These are phyloP conservation scores for Hypoxylon intermedium DNA, from an alignment of 495 filamentous ascomycete genomes.

Conservation along the genomic window DNA sequence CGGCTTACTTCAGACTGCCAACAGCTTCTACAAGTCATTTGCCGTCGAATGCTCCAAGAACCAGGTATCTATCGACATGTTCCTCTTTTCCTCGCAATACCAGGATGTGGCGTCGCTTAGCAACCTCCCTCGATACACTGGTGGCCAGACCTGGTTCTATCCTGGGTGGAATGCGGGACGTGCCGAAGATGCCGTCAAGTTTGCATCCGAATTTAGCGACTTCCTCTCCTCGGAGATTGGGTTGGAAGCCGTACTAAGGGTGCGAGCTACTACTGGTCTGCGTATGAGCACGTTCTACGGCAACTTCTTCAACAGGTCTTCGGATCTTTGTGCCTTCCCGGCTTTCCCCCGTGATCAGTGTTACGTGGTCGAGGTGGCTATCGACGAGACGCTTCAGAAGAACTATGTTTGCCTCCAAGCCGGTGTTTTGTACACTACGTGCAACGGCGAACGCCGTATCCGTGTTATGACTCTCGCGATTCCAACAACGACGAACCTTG, in stretches of 20 bases:
- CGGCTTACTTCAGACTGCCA: slow-evolving; percentile 84
- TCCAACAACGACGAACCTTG: slow-evolving; percentile 87
- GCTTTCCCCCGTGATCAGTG: slow-evolving; percentile 96
- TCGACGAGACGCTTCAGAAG: slow-evolving; percentile 93
- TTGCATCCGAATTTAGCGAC: slow-evolving; percentile 94
- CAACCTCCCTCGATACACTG: slow-evolving; percentile 93
- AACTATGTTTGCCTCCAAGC: slow-evolving; percentile 93
- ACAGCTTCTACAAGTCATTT: slow-evolving; percentile 98
- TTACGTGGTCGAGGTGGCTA: slow-evolving; percentile 98
- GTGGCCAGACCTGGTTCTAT: slow-evolving; percentile 98
- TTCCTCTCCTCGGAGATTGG: slow-evolving; percentile 95
- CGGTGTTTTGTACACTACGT: slow-evolving; percentile 96
- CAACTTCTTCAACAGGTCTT: slow-evolving; percentile 98
- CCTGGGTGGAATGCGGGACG: slow-evolving; percentile 96
- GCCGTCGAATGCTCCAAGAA: slow-evolving; percentile 98
- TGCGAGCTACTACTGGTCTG: slow-evolving; percentile 91
- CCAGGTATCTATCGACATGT: slow-evolving; percentile 99
- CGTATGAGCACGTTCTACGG: slow-evolving; percentile 98
- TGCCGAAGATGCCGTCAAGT: slow-evolving; percentile 95
- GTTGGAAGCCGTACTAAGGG: slow-evolving; percentile 92
- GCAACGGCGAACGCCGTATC: slow-evolving; percentile 95
- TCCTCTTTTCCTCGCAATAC: slow-evolving; percentile 95
- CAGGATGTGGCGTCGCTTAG: slow-evolving; percentile 96
- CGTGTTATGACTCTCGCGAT: slow-evolving; percentile 92
- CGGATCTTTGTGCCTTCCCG: slow-evolving; percentile 95